These are phyloP conservation scores for Microbotryomycetes sp. DNA, from an alignment of 1,284 basidiomycete genomes.

Conservation along the genomic window DNA sequence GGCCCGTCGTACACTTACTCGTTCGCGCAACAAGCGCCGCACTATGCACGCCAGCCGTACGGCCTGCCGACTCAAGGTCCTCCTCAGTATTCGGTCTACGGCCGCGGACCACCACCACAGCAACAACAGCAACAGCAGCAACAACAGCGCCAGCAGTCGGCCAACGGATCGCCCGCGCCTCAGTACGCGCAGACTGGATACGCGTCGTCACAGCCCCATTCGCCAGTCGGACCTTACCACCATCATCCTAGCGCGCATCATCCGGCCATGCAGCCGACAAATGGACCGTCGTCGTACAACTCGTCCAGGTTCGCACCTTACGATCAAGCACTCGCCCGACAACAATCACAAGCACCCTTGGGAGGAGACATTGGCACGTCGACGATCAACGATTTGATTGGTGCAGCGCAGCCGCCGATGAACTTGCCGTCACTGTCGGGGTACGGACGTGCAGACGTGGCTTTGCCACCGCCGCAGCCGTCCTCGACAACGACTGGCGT, in stretches of 20 bases:
- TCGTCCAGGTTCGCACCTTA: no score
- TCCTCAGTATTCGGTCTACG: no score
- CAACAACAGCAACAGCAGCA: not conserved
- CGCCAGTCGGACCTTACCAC: not conserved
- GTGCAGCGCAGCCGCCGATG: not conserved
- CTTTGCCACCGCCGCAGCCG: not conserved
- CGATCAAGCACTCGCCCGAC: not conserved
- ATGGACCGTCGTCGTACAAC: not conserved
- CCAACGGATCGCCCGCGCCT: not conserved
- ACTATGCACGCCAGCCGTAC: not conserved
- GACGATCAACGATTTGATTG: not conserved
- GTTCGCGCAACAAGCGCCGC: not conserved
- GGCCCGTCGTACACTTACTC: not conserved
- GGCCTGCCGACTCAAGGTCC: no score
- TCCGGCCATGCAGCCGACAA: not conserved
- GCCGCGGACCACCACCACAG: no score
- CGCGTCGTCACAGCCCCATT: not conserved
- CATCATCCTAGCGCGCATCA: not conserved
- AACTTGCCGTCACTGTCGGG: not conserved
- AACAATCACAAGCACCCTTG: not conserved
- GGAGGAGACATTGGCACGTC: not conserved
- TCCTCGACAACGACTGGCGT: not conserved
- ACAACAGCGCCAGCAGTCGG: not conserved
- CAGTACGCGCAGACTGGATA: not conserved
- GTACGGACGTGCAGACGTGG: not conserved